phyloP scores from a whole-genome alignment of 2,329 filamentous ascomycete genomes.

The Colletotrichum sp. region DNA sequence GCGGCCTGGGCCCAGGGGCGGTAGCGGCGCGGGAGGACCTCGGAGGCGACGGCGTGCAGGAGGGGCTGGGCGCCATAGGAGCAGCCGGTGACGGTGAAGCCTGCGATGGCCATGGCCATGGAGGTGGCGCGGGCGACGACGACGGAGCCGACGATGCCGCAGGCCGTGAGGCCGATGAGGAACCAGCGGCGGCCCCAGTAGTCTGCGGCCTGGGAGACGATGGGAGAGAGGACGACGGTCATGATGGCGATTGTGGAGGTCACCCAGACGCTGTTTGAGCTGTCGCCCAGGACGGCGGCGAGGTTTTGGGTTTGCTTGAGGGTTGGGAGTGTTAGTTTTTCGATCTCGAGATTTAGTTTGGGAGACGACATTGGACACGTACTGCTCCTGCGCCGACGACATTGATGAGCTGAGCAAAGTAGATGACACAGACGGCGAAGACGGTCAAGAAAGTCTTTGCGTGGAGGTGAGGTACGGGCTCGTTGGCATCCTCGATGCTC shows the following conservation, averaged over 20 bases:
- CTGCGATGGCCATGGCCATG: constrained; percentile 41
- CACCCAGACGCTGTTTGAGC: constrained; percentile 35
- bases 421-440: background rate
- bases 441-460: background rate
- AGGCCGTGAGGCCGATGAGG: constrained; percentile 36
- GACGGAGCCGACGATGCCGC: constrained; percentile 38
- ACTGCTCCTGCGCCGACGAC: background rate
- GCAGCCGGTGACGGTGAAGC: constrained; percentile 39
- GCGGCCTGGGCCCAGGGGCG: constrained; percentile 39
- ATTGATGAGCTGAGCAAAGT: background rate
- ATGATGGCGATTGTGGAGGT: constrained; percentile 38
- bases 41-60: constrained; percentile 41
- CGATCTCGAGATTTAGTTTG: background rate
- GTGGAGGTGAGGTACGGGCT: background rate
- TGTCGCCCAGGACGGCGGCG: constrained; percentile 27
- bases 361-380: background rate
- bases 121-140: constrained; percentile 37
- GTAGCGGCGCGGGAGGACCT: constrained; percentile 34
- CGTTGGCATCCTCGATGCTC: background rate
- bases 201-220: constrained; percentile 44
- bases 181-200: constrained; percentile 47
- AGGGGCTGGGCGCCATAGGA: constrained; percentile 42
- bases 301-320: constrained; percentile 37
- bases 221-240: constrained; percentile 25
- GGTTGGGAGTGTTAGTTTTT: background rate